phyloP scores from a whole-genome alignment of 1,139 yeast species.

The Hemisphaericaspora lyxosophila region DNA sequence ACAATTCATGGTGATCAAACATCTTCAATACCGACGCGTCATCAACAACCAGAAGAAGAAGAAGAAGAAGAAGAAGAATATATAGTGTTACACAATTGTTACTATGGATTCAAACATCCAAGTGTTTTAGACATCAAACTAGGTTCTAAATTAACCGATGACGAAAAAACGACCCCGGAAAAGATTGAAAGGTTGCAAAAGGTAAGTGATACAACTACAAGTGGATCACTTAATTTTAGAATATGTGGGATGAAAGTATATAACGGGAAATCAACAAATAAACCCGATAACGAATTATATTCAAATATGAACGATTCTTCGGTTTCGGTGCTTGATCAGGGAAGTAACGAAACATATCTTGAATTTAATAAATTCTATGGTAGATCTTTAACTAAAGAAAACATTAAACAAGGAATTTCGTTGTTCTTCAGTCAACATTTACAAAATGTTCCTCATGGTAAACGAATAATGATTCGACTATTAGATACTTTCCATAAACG shows the following conservation, averaged over 20 bases:
- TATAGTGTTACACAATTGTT: constrained; percentile 73
- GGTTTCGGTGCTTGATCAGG: constrained; percentile 9
- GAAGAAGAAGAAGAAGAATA: constrained; percentile 22
- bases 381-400: constrained; percentile 47
- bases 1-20: not conserved
- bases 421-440: constrained; percentile 30
- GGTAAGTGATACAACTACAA: constrained; percentile 73
- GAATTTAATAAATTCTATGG: constrained; percentile 72
- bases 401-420: constrained; percentile 48
- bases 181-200: constrained; percentile 59
- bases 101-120: constrained; percentile 63
- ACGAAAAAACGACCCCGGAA: constrained; percentile 50
- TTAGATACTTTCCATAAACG: constrained; percentile 51
- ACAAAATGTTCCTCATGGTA: constrained; percentile 2
- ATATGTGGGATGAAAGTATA: constrained; percentile 85
- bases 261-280: constrained; percentile 13
- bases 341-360: constrained; percentile 31
- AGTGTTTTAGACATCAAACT: constrained; percentile 80
- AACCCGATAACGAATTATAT: constrained; percentile 13
- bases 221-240: constrained; percentile 72
- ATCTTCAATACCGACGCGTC: constrained; percentile 1
- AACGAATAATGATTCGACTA: constrained; percentile 18
- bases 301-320: constrained; percentile 18
- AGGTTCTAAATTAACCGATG: constrained; percentile 71
- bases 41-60: constrained; percentile 1